Evolutionary conservation across 2,329 filamentous ascomycete genomes (phyloP), one percentile per base, ranked within the genome.

Genomic region (Alternaria sp.): DNA sequence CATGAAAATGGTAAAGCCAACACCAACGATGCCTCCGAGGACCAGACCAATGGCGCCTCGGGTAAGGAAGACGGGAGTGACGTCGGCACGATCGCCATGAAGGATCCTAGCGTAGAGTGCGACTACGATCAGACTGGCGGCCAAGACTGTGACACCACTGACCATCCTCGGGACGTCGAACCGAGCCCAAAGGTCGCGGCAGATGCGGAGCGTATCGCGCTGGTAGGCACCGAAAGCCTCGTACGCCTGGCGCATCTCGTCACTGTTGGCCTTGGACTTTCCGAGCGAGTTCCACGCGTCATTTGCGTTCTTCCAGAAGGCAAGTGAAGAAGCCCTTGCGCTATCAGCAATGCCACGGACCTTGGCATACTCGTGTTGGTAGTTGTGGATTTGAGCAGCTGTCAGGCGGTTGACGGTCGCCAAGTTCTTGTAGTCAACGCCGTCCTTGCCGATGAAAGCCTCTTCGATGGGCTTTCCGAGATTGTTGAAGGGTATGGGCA

Each of bases 401-500:
- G 94, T 87, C 63, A 97, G 83, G 25, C 91, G 89, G 57, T 90
- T 92, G 1, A 94, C 94, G 3, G 87, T 84, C 0, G 92, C 92
- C 45, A 99, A 83, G 68, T 92, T 96, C 50, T 88, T 84, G 87
- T 90, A 96, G 64, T 93, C 87, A 33, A 87, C 86, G 28, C 91
- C 91, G 21, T 87, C 85, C 2, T 83, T 80, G 1, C 92, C 92
- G 18, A 90, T 86, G 80, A 99, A 99, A 3, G 94, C 94, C 80
- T 99, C 96, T 69, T 97, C 92, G 65, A 99, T 97, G 0, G 96
- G 96, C 7, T 88, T 89, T 55, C 96, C 96, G 7, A 99, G 87
- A 76, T 96, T 99, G 79, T 98, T 99, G 84, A 93, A 99, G 0
- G 96, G 96, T 64, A 99, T 94, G 0, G 96, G 95, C 64, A 97